These are phyloP conservation scores for Brettanomyces naardenensis DNA, from an alignment of 805 yeast genomes.

Conservation along the genomic window DNA sequence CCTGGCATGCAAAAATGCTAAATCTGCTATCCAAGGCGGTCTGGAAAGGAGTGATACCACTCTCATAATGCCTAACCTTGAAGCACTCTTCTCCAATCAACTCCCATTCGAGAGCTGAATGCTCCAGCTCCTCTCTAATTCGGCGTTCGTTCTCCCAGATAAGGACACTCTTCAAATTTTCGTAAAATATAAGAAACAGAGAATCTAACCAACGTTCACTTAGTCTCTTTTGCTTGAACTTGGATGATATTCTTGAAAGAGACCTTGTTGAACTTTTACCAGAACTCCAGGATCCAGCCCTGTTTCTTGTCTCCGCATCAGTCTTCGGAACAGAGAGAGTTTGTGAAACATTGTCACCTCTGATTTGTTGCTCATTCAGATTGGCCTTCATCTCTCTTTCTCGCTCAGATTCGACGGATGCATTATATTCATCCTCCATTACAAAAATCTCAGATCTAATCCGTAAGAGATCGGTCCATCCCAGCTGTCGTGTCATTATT, in stretches of 20 bases:
- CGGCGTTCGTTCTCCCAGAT: constrained; percentile 34
- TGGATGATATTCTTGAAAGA: constrained; percentile 16
- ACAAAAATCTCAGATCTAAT: constrained; percentile 67
- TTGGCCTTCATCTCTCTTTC: constrained; percentile 10
- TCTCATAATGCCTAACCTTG: constrained; percentile 39
- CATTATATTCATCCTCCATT: constrained; percentile 64
- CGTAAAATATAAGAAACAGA: constrained; percentile 56
- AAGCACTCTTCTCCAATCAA: constrained; percentile 50
- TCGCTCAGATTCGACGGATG: constrained; percentile 13
- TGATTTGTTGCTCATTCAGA: constrained; percentile 5
- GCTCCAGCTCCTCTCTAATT: constrained; percentile 25
- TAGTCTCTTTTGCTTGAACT: constrained; percentile 38
- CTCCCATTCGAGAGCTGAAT: constrained; percentile 71
- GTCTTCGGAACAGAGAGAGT: constrained; percentile 3
- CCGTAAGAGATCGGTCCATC: constrained; percentile 75
- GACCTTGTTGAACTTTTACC: constrained; percentile 5
- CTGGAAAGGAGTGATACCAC: constrained; percentile 44
- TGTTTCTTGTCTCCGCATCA: background rate
- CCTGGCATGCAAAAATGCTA: constrained; percentile 49
- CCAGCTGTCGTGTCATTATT: constrained; percentile 54
- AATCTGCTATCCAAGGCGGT: constrained; percentile 51
- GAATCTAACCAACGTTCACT: constrained; percentile 73
- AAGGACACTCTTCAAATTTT: constrained; percentile 72
- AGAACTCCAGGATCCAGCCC: background rate
- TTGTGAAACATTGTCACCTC: no score